These are phyloP conservation scores for Spergularia marina DNA, from an alignment of 148 eudicot genomes.

Conservation along the genomic window DNA sequence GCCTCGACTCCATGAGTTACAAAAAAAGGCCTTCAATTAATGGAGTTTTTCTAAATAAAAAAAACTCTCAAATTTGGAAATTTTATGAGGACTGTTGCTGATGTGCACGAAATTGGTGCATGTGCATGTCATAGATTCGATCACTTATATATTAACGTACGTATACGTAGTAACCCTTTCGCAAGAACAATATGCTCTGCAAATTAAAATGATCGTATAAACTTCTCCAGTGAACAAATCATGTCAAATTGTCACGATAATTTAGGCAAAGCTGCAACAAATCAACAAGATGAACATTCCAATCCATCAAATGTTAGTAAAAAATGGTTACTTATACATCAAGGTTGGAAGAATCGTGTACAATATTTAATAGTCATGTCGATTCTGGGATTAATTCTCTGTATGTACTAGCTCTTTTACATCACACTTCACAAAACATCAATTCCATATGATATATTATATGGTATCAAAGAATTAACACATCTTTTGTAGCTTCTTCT, in stretches of 20 bases:
- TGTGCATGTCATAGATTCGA: neutral
- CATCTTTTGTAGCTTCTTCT: too few relatives aligned
- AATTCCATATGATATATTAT: too few relatives aligned
- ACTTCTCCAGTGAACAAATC: neutral
- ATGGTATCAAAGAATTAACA: neutral
- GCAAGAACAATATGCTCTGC: neutral
- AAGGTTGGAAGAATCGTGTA: conserved; percentile 9
- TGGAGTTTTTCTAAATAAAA: too few relatives aligned
- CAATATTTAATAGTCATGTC: conserved; percentile 15
- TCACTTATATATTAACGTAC: neutral
- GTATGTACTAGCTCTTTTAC: neutral
- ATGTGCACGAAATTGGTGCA: too few relatives aligned
- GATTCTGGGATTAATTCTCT: neutral
- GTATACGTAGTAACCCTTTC: too few relatives aligned
- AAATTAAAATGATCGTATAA: neutral
- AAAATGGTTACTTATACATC: neutral
- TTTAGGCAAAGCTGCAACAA: neutral
- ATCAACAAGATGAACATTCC: conserved; percentile 15
- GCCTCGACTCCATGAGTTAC: too few relatives aligned
- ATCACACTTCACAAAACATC: neutral
- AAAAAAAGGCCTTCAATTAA: too few relatives aligned
- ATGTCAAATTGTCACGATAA: neutral
- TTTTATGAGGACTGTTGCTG: neutral
- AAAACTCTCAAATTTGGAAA: neutral
- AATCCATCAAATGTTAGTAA: neutral